Base-by-base conservation (phyloP, 2,329 filamentous ascomycete species). In the Talaromyces sp. region DNA sequence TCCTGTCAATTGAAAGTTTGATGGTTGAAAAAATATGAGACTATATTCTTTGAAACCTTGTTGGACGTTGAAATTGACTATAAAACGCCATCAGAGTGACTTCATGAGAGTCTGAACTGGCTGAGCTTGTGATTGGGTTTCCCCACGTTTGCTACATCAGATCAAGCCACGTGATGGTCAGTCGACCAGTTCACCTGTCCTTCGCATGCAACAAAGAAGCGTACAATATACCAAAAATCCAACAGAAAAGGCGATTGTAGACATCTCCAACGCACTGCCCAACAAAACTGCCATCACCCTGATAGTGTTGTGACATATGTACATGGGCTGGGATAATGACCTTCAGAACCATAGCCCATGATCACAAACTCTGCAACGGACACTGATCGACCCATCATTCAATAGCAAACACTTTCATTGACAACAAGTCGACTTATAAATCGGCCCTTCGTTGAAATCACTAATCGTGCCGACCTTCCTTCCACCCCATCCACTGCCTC, bases 401-500 rank as follows among this genome's bases (percentile, higher is more conserved):
- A 18, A 23, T 31, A 25, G 37, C 46, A 39, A 6, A 3, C 18
- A 62, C 63, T 57, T 65, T 74, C 68, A 78, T 25, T 70, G 68
- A 70, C 79, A 80, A 60, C 79, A 57, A 18, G 6, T 23, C 18
- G 35, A 79, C 52, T 73, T 72, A 66, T 80, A 81, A 66, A 81
- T 79, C n/a, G 79, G 78, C 7, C 72, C 79, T 31, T 79, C 73
- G 1, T 57, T 7, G 58, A 82, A 72, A 75, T 82, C 80, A 67
- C 81, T 78, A 23, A 82, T 75, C 18, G 74, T 74, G 11, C 80
- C 79, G 65, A 82, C 72, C 55, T 73, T 75, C 63, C 73, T 77
- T 35, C 72, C 70, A 23, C 66, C 60, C 23, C 25, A 57, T 28
- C 73, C 72, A 28, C 71, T 70, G 21, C 71, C 68, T 12, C 74